Percentiles rank a stretch among this genome's conserved stretches.
Evolutionary conservation across 1,284 basidiomycete species (phyloP).

Genomic region (Malassezia caprae): DNA sequence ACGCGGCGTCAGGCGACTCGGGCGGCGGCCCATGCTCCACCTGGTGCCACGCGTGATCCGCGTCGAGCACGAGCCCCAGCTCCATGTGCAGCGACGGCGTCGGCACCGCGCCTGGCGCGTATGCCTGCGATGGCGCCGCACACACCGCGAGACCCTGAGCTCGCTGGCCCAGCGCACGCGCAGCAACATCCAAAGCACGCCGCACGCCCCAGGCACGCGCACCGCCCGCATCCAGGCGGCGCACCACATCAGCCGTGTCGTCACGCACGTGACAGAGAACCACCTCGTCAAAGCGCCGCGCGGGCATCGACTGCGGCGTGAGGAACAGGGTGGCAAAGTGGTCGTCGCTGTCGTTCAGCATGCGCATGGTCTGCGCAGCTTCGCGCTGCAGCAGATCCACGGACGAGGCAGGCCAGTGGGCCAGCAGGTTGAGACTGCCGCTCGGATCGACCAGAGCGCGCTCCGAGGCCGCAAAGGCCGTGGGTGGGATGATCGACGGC

Average conservation of each 20-base stretch:
- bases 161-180: constrained; percentile 7
- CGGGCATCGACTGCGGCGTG: constrained; percentile 43
- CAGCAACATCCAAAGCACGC: not conserved
- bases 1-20: constrained; percentile 51
- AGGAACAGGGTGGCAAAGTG: constrained; percentile 68
- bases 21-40: constrained; percentile 53
- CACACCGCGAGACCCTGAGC: constrained; percentile 1
- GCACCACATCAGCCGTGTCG: not conserved
- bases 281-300: constrained; percentile 48
- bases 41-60: constrained; percentile 36
- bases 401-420: constrained; percentile 51
- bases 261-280: constrained; percentile 6
- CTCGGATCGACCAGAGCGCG: constrained; percentile 68
- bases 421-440: constrained; percentile 67
- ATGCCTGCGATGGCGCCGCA: not conserved
- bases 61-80: constrained; percentile 29
- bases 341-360: constrained; percentile 51
- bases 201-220: not conserved
- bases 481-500: constrained; percentile 35
- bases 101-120: not conserved
- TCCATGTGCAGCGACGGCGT: constrained; percentile 8
- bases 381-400: constrained; percentile 58
- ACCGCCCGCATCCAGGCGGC: constrained; percentile 7
- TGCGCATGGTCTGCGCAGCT: constrained; percentile 33
- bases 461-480: constrained; percentile 46